phyloP scores from a whole-genome alignment of 148 eudicot genomes.

The Rhododendron molle region DNA sequence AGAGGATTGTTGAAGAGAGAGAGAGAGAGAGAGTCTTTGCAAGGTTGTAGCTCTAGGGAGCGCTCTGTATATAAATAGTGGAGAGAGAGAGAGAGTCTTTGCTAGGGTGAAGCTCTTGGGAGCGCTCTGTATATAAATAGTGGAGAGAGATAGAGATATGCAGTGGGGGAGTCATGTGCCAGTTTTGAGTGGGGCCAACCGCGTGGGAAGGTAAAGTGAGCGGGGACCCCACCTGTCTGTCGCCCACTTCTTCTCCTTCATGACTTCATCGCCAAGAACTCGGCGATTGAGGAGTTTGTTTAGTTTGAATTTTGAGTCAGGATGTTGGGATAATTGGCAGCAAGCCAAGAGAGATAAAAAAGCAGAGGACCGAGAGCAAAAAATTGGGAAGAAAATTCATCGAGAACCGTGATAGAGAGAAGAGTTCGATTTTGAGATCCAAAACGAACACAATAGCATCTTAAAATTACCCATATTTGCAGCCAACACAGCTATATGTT shows the following conservation, averaged over 20 bases:
- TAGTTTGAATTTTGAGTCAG: no score
- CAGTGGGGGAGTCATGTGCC: not conserved
- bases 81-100: not conserved
- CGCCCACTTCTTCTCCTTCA: not conserved
- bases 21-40: not conserved
- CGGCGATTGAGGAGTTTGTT: not conserved
- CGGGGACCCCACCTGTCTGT: not conserved
- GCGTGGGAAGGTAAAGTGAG: slow-evolving; percentile 11
- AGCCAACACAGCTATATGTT: no score
- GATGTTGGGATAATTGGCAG: no score
- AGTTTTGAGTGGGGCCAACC: slow-evolving; percentile 6
- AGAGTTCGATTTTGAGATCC: no score
- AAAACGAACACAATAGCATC: no score
- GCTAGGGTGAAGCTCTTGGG: not conserved
- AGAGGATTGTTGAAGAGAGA: not conserved
- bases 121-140: not conserved
- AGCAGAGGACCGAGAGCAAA: no score
- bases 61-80: no score
- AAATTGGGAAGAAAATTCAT: no score
- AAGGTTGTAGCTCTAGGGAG: not conserved
- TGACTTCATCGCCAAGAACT: not conserved
- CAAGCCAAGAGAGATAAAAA: no score
- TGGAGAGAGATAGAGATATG: not conserved
- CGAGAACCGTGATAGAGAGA: no score
- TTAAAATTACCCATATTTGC: no score